phyloP scores from a whole-genome alignment of 129 eudicot species.

The Pittosporum tobira region DNA sequence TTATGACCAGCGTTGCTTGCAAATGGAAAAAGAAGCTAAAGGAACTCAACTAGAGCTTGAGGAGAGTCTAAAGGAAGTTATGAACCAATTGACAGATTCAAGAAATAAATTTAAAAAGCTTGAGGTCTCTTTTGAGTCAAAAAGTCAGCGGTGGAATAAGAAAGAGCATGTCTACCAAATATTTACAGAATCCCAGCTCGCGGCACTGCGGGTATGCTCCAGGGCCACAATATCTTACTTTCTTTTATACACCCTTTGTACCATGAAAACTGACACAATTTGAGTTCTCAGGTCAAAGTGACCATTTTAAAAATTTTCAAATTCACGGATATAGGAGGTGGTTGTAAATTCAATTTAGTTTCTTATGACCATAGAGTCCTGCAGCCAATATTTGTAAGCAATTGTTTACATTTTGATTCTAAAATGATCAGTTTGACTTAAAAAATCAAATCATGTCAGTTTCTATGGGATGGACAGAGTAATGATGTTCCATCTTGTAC shows the following conservation, averaged over 20 bases:
- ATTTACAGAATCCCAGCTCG: conserved; percentile 60
- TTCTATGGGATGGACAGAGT: too few species aligned
- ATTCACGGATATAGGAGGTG: too few species aligned
- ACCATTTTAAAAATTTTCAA: too few species aligned
- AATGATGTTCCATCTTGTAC: not conserved
- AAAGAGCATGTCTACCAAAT: conserved; percentile 54
- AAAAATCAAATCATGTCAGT: too few species aligned
- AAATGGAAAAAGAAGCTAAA: conserved; percentile 34
- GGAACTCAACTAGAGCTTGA: conserved; percentile 48
- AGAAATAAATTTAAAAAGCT: conserved; percentile 42
- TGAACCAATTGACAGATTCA: conserved; percentile 39
- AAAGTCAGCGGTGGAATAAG: conserved; percentile 45
- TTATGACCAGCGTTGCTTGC: conserved; percentile 33
- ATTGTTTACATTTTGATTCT: too few species aligned
- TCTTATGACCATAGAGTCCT: too few species aligned
- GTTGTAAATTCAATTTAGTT: too few species aligned
- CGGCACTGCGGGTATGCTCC: conserved; percentile 52
- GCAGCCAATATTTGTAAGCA: too few species aligned
- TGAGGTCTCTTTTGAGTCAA: conserved; percentile 46
- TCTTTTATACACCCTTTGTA: too few species aligned
- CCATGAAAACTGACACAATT: too few species aligned
- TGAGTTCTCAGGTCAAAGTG: too few species aligned
- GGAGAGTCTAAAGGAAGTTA: conserved; percentile 36
- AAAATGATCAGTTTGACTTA: too few species aligned
- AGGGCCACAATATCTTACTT: not conserved